Evolutionary conservation across 2,329 filamentous ascomycete genomes (phyloP).

Genomic region (Juglanconis sp.): DNA sequence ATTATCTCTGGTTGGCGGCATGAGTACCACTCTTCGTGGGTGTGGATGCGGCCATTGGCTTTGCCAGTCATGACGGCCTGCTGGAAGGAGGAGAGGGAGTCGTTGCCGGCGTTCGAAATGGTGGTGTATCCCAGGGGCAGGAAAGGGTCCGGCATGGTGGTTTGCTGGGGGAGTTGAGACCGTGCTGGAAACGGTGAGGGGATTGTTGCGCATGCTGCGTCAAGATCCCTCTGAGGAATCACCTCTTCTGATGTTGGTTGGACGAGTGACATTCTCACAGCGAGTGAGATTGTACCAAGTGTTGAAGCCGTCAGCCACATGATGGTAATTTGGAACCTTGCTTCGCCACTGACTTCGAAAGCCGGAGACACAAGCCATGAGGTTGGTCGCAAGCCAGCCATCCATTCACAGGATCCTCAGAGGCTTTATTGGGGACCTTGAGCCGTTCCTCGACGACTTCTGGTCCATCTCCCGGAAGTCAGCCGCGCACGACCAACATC

Average conservation of each 20-base stretch:
- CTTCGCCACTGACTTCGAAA: too few species aligned
- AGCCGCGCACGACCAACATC: too few species aligned
- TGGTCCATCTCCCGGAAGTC: too few species aligned
- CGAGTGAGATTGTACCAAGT: not conserved
- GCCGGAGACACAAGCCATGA: too few species aligned
- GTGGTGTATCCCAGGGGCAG: slow-evolving; percentile 37
- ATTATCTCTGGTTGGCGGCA: slow-evolving; percentile 50
- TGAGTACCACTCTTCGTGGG: slow-evolving; percentile 44
- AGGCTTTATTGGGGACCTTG: too few species aligned
- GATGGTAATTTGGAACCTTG: too few species aligned
- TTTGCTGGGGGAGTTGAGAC: slow-evolving; percentile 33
- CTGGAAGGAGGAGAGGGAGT: slow-evolving; percentile 26
- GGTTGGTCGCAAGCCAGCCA: too few species aligned
- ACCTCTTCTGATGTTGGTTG: not conserved
- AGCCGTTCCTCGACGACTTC: too few species aligned
- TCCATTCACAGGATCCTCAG: too few species aligned
- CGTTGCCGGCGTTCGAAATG: slow-evolving; percentile 30
- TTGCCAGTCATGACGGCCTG: slow-evolving; percentile 35
- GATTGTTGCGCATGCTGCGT: slow-evolving; percentile 22
- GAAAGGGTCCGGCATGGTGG: slow-evolving; percentile 43
- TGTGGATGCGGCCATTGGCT: slow-evolving; percentile 39
- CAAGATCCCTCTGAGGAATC: not conserved
- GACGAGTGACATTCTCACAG: not conserved
- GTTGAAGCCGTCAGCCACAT: too few species aligned
- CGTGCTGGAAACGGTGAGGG: slow-evolving; percentile 32